These are phyloP conservation scores for Cladosporium sphaerospermum DNA, from an alignment of 2,329 filamentous ascomycete species.

Conservation along the genomic window DNA sequence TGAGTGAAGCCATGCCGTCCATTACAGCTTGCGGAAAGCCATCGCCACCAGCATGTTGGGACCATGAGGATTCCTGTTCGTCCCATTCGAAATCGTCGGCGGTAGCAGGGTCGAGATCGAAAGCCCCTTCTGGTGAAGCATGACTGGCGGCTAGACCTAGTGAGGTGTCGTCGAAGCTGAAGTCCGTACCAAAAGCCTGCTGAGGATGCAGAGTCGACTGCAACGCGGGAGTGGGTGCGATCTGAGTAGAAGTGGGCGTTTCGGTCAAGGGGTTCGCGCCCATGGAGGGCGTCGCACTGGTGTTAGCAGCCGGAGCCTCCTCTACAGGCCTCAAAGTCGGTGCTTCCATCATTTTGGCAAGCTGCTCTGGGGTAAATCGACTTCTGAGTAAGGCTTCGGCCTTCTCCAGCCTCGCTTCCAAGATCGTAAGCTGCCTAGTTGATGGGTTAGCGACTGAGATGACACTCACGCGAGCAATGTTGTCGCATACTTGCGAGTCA, in stretches of 20 bases:
- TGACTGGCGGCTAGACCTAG: not conserved
- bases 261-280: not conserved
- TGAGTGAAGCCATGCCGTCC: constrained; percentile 6
- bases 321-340: too few species aligned
- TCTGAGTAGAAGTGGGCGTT: not conserved
- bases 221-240: not conserved
- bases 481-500: constrained; percentile 6
- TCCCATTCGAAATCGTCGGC: constrained; percentile 10
- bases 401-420: constrained; percentile 5
- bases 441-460: too few species aligned
- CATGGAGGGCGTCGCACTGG: not conserved
- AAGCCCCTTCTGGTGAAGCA: constrained; percentile 1
- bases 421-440: constrained; percentile 5
- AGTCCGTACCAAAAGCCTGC: not conserved
- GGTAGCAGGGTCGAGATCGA: constrained; percentile 6
- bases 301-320: not conserved
- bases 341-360: constrained; percentile 1
- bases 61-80: constrained; percentile 9
- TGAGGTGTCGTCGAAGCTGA: not conserved
- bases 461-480: not conserved
- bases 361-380: not conserved
- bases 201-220: not conserved
- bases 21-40: constrained; percentile 1
- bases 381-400: constrained; percentile 2
- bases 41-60: not conserved